These are phyloP conservation scores for Eutypella sp. DNA, from an alignment of 2,329 filamentous ascomycete genomes.

Conservation along the genomic window DNA sequence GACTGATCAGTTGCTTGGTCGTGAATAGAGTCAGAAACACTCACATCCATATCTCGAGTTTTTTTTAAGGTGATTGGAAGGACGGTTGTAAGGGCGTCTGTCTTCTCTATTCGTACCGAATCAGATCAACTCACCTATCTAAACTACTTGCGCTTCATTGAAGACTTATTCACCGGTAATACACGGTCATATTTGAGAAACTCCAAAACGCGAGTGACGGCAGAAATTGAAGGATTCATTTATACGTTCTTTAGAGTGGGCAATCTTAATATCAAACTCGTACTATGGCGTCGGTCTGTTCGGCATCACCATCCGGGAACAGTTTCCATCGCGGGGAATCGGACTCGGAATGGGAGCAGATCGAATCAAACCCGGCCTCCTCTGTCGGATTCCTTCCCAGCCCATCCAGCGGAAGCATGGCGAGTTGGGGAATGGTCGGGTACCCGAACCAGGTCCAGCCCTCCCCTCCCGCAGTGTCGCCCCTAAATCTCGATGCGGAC, in stretches of 20 bases:
- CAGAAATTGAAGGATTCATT: background rate
- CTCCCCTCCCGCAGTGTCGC: conserved; percentile 36
- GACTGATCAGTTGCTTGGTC: no score
- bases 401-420: conserved; percentile 46
- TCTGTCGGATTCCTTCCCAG: conserved; percentile 41
- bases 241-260: background rate
- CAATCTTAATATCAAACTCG: conserved; percentile 3
- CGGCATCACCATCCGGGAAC: conserved; percentile 24
- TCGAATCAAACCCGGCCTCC: conserved; percentile 24
- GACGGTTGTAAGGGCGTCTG: no score
- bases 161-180: no score
- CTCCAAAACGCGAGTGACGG: no score
- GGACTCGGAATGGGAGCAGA: conserved; percentile 28
- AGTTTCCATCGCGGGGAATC: conserved; percentile 24
- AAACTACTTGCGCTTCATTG: no score
- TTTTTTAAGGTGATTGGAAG: no score
- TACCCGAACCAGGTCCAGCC: conserved; percentile 27
- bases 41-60: no score
- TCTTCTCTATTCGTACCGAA: no score
- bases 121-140: no score
- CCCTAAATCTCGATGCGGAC: conserved; percentile 37
- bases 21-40: no score
- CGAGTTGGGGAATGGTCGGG: conserved; percentile 44
- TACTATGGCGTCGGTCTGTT: conserved; percentile 28
- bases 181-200: no score